Base-by-base conservation (phyloP, 2,329 filamentous ascomycete species). In the Colletotrichum liaoningense region DNA sequence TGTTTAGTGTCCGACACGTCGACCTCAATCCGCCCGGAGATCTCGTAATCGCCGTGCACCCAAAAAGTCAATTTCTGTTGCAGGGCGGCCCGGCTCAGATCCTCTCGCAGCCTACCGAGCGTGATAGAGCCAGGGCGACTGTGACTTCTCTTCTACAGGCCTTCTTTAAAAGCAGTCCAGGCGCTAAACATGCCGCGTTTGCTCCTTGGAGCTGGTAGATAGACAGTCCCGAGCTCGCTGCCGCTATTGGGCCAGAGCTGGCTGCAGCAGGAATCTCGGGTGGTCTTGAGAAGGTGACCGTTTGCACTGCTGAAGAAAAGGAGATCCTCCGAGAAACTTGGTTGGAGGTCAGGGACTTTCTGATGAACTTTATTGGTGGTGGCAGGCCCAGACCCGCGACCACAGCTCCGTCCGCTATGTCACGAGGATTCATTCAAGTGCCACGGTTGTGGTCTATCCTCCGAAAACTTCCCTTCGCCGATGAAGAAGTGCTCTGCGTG, bases 401-500 rank as follows among this genome's bases (percentile, higher is more conserved):
- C 14, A 6, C 38, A 42, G 38, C 28, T 2, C 14, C 26, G 33
- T 7, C 30, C 3, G 30, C n/a, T 1, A 49, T 63, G 16, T 16
- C 30, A 2, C 16, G 66, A 33, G 8, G 57, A 68, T 5, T 4
- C 14, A 1, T 63, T 33, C 3, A 68, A 4, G 5, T 68, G 66
- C 57, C 57, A 68, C 19, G 57, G 66, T 14, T 68, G 66, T 46
- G 16, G 66, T 11, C 9, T 16, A 6, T 30, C 14, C 24, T 6
- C 14, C 57, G 66, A 30, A 22, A 33, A 5, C 30, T 63, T 68
- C 14, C 0, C 49, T 1, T 6, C 5, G 12, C 49, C 66, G 3
- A 30, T 68, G 26, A 63, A 46, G 30, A 68, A 46, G 57, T 68
- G 57, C n/a, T 55, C 66, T 8, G 66, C 22, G 5, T 68, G 66